Conservation (phyloP, 345 rosid genomes). For the Erucastrum elatum region DNA sequence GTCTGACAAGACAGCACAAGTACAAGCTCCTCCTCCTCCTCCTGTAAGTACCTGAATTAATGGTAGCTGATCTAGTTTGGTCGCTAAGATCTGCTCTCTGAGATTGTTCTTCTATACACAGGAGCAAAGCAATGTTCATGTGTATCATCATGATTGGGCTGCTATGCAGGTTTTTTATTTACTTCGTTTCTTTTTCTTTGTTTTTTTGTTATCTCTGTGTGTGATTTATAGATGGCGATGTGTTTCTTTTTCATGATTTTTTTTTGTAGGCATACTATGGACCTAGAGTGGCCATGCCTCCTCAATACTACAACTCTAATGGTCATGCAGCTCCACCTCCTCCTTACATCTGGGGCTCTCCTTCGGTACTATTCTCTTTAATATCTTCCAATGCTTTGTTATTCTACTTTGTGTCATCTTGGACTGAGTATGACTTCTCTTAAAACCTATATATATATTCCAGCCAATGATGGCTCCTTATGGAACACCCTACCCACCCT, state of each 20-base stretch:
- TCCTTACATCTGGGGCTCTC: constrained; percentile 88
- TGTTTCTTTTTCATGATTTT: not conserved
- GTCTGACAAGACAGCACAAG: constrained; percentile 54
- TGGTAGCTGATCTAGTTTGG: not conserved
- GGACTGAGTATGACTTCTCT: constrained; percentile 11
- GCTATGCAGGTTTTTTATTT: constrained; percentile 79
- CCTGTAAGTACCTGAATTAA: constrained; percentile 45
- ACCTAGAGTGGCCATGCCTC: constrained; percentile 66
- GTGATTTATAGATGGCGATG: not conserved
- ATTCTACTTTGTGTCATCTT: not conserved
- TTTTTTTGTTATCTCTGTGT: not conserved
- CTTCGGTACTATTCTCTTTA: constrained; percentile 56
- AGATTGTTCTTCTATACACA: constrained; percentile 26
- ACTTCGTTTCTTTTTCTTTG: not conserved
- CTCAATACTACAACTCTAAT: constrained; percentile 74
- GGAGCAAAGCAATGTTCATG: constrained; percentile 77
- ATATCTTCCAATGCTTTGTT: not conserved
- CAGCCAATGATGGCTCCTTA: constrained; percentile 92
- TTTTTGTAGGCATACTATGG: constrained; percentile 76
- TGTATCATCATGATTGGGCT: constrained; percentile 86
- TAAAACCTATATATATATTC: constrained; percentile 4
- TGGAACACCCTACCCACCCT: constrained; percentile 75
- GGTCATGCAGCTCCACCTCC: constrained; percentile 80
- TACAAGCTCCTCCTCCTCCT: constrained; percentile 22
- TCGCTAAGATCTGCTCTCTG: not conserved